These are phyloP conservation scores for Podospora didyma DNA, from an alignment of 495 filamentous ascomycete genomes.

Conservation along the genomic window DNA sequence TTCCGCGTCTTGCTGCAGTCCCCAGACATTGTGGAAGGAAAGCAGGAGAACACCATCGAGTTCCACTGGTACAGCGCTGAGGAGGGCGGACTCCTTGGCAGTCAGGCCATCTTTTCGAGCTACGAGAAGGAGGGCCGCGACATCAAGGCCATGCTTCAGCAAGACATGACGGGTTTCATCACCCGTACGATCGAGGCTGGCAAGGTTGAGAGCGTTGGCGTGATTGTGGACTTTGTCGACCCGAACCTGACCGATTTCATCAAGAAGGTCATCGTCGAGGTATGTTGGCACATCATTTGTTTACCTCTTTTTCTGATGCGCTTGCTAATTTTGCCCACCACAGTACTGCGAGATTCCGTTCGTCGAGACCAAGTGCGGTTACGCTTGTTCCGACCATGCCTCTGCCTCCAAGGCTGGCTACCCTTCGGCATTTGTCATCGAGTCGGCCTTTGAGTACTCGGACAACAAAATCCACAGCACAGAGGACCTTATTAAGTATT, in stretches of 20 bases:
- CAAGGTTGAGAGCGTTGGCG: constrained; percentile 78
- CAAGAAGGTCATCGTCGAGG: constrained; percentile 77
- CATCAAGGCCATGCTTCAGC: constrained; percentile 96
- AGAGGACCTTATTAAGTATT: constrained; percentile 79
- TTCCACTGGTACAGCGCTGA: constrained; percentile 99
- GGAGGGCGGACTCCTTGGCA: constrained; percentile 89
- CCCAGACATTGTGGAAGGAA: constrained; percentile 46
- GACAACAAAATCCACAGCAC: constrained; percentile 89
- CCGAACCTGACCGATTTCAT: constrained; percentile 81
- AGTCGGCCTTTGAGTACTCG: constrained; percentile 78
- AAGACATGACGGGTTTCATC: constrained; percentile 96
- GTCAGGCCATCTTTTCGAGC: constrained; percentile 79
- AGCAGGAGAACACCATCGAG: constrained; percentile 79
- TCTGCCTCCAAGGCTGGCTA: constrained; percentile 96
- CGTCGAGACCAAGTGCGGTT: constrained; percentile 90
- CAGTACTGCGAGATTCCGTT: constrained; percentile 89
- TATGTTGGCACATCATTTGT: constrained; percentile 27
- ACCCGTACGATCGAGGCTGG: constrained; percentile 81
- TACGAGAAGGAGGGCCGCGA: constrained; percentile 74
- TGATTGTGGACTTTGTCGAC: constrained; percentile 92
- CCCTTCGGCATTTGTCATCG: constrained; percentile 92
- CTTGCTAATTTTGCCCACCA: too few relatives aligned
- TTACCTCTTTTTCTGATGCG: too few relatives aligned
- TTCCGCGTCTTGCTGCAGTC: constrained; percentile 55
- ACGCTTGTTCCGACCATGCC: constrained; percentile 95